These are phyloP conservation scores for Hysterium pulicare DNA, from an alignment of 2,329 filamentous ascomycete genomes.

Conservation along the genomic window DNA sequence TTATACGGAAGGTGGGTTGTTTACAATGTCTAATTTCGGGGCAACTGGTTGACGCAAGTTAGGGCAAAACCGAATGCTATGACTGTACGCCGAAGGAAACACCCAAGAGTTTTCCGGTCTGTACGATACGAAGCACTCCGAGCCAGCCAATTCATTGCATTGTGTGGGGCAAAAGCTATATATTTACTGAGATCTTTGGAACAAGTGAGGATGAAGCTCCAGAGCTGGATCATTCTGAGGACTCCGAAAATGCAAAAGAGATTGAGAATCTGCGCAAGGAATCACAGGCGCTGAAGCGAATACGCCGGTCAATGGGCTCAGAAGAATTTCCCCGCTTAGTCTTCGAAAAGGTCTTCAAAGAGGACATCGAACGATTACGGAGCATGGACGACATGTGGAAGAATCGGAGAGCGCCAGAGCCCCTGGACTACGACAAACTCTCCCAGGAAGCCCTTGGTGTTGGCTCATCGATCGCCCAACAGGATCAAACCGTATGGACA, in stretches of 20 bases:
- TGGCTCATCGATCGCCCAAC: slow-evolving; percentile 52
- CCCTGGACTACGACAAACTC: slow-evolving; percentile 66
- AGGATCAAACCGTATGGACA: slow-evolving; percentile 79
- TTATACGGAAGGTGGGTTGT: slow-evolving; percentile 72
- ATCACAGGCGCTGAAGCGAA: slow-evolving; percentile 75
- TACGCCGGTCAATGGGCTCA: slow-evolving; percentile 76
- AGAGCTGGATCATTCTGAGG: slow-evolving; percentile 73
- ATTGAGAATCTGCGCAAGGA: slow-evolving; percentile 85
- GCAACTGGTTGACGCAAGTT: neutral
- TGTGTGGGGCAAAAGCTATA: slow-evolving; percentile 96
- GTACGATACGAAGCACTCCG: slow-evolving; percentile 93
- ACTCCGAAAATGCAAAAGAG: slow-evolving; percentile 80
- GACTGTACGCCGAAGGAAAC: slow-evolving; percentile 88
- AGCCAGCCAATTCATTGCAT: slow-evolving; percentile 98
- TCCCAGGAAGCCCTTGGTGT: slow-evolving; percentile 52
- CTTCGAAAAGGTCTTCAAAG: slow-evolving; percentile 88
- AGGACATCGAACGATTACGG: slow-evolving; percentile 76
- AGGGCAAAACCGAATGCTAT: slow-evolving; percentile 87
- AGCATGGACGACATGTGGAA: slow-evolving; percentile 98
- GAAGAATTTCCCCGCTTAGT: slow-evolving; percentile 72
- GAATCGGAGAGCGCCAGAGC: slow-evolving; percentile 67
- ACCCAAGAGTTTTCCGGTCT: slow-evolving; percentile 91
- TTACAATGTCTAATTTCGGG: neutral
- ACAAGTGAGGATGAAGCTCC: slow-evolving; percentile 80
- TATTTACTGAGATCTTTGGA: slow-evolving; percentile 92